Base-by-base conservation (phyloP, 2,329 filamentous ascomycete genomes). In the Metarhizium album region DNA sequence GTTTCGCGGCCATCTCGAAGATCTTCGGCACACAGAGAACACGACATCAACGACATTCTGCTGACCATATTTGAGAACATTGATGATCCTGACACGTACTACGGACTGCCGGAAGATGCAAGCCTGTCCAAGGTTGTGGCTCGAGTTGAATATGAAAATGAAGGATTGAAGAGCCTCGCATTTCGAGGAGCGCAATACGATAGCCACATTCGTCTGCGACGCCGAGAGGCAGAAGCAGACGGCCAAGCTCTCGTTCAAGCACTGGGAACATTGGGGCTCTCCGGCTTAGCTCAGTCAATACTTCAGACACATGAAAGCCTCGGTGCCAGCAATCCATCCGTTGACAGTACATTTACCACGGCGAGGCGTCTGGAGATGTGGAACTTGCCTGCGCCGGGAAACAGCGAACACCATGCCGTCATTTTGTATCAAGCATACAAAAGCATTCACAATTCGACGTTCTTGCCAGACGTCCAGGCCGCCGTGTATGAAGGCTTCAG, bases 41-140 rank as follows among this genome's bases (percentile, higher is more conserved):
- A 73, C 45, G 70, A 82, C 24, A 78, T 87, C 6, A 75, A 79
- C 3, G 80, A 87, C 29, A 74, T 94, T 1, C 72, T 97, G 13
- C 75, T 95, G 43, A 74, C 79, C 1, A 90, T 98, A 2, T 98
- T 93, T 64, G 86, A 88, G 62, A 91, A 88, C 54, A 86, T 98
- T 45, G 90, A 96, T 62, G 94, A 99, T 60, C 91, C 90, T 2
- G 93, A 99, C 65, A 85, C 90, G 1, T 98, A 95, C 65, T 98
- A 98, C 62, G 94, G 93, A 3, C 76, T 96, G 7, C 80, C 87
- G 42, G 86, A 94, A 65, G 80, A 80, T 40, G 79, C 89, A 6
- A 90, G 83, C 52, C 70, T 98, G 16, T 74, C 79, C 16, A 88
- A 85, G 11, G 85, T 97, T 1, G 73, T 97, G 52, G 80, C 85